A percentile compares a stretch with the other conserved stretches of the same genome.
Conservation (phyloP, 2,329 filamentous ascomycete genomes). For the Sporothrix inflata region DNA sequence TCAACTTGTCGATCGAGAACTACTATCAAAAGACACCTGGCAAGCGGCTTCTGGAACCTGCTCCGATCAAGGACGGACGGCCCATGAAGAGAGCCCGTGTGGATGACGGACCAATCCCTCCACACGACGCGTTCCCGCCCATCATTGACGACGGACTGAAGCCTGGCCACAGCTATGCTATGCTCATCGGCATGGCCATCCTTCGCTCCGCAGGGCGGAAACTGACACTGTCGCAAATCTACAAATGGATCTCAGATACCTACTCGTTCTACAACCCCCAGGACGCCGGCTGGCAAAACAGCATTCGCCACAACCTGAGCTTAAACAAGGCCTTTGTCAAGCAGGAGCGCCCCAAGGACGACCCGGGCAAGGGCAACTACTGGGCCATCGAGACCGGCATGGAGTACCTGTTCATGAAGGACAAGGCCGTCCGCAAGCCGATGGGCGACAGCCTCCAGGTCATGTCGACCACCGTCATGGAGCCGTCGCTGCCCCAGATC, state of each 20-base stretch:
- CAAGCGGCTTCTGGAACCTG: slow-evolving; percentile 73
- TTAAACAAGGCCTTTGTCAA: slow-evolving; percentile 97
- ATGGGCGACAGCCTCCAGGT: slow-evolving; percentile 61
- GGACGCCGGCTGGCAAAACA: slow-evolving; percentile 97
- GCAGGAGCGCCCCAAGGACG: slow-evolving; percentile 92
- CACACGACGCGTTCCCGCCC: slow-evolving; percentile 76
- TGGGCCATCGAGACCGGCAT: slow-evolving; percentile 92
- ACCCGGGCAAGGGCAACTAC: slow-evolving; percentile 96
- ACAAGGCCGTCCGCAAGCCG: slow-evolving; percentile 70
- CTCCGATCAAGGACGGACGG: slow-evolving; percentile 70
- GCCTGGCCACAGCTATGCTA: slow-evolving; percentile 90
- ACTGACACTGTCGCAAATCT: slow-evolving; percentile 91
- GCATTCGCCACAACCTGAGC: slow-evolving; percentile 96
- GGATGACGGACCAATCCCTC: slow-evolving; percentile 63
- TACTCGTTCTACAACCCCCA: slow-evolving; percentile 84
- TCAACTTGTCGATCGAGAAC: slow-evolving; percentile 56
- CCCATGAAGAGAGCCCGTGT: slow-evolving; percentile 69
- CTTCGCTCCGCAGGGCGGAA: slow-evolving; percentile 80
- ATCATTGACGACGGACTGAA: slow-evolving; percentile 87
- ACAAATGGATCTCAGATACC: slow-evolving; percentile 98
- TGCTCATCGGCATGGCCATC: slow-evolving; percentile 96
- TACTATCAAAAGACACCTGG: slow-evolving; percentile 57
- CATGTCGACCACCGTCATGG: slow-evolving; percentile 58
- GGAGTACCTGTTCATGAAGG: slow-evolving; percentile 86
- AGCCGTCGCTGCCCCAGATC: slow-evolving; percentile 51